Conservation (phyloP, 768 basidiomycete species). For the Xerocomus potaroensis region DNA sequence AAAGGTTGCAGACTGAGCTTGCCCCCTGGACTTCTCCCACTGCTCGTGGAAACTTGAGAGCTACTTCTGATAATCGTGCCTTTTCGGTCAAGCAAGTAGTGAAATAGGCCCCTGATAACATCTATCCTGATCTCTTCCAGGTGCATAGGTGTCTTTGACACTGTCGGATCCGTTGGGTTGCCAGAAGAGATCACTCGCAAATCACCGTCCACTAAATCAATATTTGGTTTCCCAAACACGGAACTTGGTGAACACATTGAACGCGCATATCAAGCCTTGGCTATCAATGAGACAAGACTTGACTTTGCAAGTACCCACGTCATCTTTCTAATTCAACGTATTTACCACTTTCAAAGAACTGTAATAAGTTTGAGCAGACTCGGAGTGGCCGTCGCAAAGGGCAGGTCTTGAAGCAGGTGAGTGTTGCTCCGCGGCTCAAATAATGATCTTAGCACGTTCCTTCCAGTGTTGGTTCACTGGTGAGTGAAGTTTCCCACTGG, state of each 20-base stretch:
- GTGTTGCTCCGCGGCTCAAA: slow-evolving; percentile 2
- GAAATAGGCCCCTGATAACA: background rate
- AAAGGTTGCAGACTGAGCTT: slow-evolving; percentile 40
- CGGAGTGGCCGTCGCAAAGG: slow-evolving; percentile 46
- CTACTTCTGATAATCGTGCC: slow-evolving; percentile 38
- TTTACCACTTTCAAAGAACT: slow-evolving; percentile 36
- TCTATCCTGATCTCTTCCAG: slow-evolving; percentile 26
- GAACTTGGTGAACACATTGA: slow-evolving; percentile 60
- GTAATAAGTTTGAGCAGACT: slow-evolving; percentile 61
- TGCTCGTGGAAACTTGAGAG: slow-evolving; percentile 52
- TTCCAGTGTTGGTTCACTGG: slow-evolving; percentile 69
- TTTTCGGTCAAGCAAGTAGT: slow-evolving; percentile 60
- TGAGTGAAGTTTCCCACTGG: slow-evolving; percentile 22
- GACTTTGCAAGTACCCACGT: slow-evolving; percentile 54
- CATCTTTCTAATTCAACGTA: background rate
- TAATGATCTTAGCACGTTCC: slow-evolving; percentile 4
- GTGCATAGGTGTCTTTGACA: slow-evolving; percentile 73
- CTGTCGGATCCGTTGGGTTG: slow-evolving; percentile 68
- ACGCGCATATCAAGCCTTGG: slow-evolving; percentile 64
- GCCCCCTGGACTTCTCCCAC: slow-evolving; percentile 49
- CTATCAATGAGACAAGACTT: slow-evolving; percentile 58
- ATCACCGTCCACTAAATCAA: slow-evolving; percentile 39
- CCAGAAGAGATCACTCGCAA: slow-evolving; percentile 57
- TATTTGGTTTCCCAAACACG: slow-evolving; percentile 65
- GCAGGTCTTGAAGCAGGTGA: slow-evolving; percentile 61